These are phyloP conservation scores for Plasmodium malariae DNA, from an alignment of 169 alveolate species.

Conservation along the genomic window DNA sequence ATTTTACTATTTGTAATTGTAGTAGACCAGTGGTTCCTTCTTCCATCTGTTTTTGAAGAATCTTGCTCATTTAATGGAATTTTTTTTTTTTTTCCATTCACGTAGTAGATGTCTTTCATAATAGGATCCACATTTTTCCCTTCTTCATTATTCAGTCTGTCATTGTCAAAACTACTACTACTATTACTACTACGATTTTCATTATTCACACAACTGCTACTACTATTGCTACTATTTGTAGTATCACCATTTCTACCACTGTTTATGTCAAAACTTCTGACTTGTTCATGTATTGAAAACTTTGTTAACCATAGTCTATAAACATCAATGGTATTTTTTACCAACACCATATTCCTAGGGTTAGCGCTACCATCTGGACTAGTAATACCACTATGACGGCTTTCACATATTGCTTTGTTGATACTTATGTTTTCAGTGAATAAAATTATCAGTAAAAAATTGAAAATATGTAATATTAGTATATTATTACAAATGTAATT, in stretches of 20 bases:
- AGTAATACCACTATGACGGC: background rate
- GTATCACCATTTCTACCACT: background rate
- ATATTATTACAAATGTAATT: slow-evolving; percentile 38
- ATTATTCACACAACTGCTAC: background rate
- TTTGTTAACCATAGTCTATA: slow-evolving; percentile 9
- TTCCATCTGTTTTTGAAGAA: too few species aligned
- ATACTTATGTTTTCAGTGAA: slow-evolving; percentile 69
- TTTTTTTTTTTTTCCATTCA: too few species aligned
- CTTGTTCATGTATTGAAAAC: background rate
- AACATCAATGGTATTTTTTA: slow-evolving; percentile 20
- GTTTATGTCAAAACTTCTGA: background rate
- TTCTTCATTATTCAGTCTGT: background rate
- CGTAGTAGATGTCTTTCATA: background rate
- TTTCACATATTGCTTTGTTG: background rate
- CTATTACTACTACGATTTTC: background rate
- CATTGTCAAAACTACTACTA: background rate
- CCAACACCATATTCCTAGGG: background rate
- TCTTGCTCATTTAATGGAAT: background rate
- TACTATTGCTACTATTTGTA: background rate
- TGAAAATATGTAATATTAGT: slow-evolving; percentile 50
- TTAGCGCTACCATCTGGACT: background rate
- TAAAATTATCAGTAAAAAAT: slow-evolving; percentile 34
- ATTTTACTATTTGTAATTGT: background rate
- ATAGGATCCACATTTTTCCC: background rate
- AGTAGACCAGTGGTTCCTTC: too few species aligned